Conservation (phyloP, 2,329 filamentous ascomycete genomes). For the Fusarium robinianum region DNA sequence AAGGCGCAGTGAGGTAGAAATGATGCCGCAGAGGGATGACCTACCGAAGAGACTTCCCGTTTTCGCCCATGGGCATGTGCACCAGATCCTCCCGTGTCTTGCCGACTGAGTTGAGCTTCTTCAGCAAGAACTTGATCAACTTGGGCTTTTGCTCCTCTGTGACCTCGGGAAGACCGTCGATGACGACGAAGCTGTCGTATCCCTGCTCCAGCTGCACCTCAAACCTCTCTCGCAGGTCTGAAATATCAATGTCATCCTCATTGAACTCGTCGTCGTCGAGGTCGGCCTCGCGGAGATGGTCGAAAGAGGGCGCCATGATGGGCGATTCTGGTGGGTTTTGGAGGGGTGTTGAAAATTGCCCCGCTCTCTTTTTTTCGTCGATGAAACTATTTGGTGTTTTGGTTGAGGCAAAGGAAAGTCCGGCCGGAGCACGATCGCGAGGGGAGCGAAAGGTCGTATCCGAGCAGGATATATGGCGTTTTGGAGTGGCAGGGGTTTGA, state of each 20-base stretch:
- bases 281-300: conserved; percentile 89
- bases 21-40: conserved; percentile 36
- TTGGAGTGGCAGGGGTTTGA: conserved; percentile 29
- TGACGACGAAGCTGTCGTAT: conserved; percentile 92
- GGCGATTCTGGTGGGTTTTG: conserved; percentile 40
- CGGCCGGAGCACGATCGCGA: conserved; percentile 22
- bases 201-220: conserved; percentile 96
- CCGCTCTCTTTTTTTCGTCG: conserved; percentile 40
- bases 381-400: conserved; percentile 26
- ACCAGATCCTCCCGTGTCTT: conserved; percentile 84
- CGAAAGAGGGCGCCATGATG: conserved; percentile 89
- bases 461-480: conserved; percentile 29
- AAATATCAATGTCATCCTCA: conserved; percentile 92
- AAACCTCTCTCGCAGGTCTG: conserved; percentile 90
- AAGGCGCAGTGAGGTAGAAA: background rate
- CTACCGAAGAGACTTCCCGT: conserved; percentile 85
- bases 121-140: conserved; percentile 92
- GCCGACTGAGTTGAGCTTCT: conserved; percentile 87
- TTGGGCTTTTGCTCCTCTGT: conserved; percentile 90
- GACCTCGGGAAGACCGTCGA: conserved; percentile 91
- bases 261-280: conserved; percentile 84
- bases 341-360: conserved; percentile 45
- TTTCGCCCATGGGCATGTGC: conserved; percentile 90
- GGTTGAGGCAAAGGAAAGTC: conserved; percentile 16
- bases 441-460: conserved; percentile 23